Evolutionary conservation across 2,329 filamentous ascomycete species (phyloP).

Genomic region (Clonostachys rhizophaga): DNA sequence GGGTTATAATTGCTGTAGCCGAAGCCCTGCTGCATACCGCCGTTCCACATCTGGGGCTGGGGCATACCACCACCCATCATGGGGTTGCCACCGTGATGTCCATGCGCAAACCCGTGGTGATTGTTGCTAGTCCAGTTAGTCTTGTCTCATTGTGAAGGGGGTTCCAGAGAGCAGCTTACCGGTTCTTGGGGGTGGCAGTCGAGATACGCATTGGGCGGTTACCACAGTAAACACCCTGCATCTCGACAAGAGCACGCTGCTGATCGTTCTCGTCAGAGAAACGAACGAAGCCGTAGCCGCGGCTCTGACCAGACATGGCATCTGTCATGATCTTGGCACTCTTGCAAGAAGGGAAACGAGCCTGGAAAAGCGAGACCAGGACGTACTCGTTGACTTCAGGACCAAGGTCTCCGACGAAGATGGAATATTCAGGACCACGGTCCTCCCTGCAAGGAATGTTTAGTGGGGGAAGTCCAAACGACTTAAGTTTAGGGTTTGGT

Average conservation of each 20-base stretch:
- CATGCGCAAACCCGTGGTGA: conserved; percentile 29
- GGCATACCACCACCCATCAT: conserved; percentile 41
- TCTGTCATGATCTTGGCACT: conserved; percentile 99
- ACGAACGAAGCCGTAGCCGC: conserved; percentile 95
- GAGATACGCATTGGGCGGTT: conserved; percentile 99
- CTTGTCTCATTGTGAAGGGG: too few species aligned
- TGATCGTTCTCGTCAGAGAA: conserved; percentile 95
- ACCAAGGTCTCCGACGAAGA: conserved; percentile 96
- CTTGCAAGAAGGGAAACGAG: conserved; percentile 95
- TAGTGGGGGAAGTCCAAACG: too few species aligned
- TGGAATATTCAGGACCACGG: conserved; percentile 91
- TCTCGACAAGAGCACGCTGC: conserved; percentile 91
- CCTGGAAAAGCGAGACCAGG: conserved; percentile 93
- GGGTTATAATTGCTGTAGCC: conserved; percentile 39
- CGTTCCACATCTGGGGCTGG: conserved; percentile 39
- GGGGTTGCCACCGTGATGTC: conserved; percentile 34
- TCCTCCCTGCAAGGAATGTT: conserved; percentile 61
- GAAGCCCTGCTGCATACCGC: conserved; percentile 18
- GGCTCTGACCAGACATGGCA: conserved; percentile 94
- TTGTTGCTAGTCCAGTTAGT: conserved; percentile 18
- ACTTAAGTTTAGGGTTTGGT: too few species aligned
- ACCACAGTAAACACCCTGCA: conserved; percentile 99
- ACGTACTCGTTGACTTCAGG: conserved; percentile 99
- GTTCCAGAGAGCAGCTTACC: conserved; percentile 27
- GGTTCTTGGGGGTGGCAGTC: conserved; percentile 95